A percentile compares a stretch with the other conserved stretches of the same genome.
These are phyloP conservation scores for Phaffomyces opuntiae DNA, from an alignment of 805 yeast species.

Conservation along the genomic window DNA sequence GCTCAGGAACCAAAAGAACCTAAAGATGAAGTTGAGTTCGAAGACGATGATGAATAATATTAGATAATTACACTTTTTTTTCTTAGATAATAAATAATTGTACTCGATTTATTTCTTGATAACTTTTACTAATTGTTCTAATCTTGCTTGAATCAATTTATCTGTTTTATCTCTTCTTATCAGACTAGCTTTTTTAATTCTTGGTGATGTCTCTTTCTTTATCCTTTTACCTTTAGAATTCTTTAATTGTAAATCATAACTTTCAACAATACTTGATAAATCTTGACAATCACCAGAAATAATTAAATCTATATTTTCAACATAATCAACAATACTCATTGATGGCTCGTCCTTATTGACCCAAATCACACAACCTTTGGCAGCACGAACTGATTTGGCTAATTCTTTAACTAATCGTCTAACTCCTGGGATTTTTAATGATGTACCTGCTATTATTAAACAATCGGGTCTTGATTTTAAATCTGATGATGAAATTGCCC, in stretches of 20 bases:
- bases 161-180: constrained; percentile 9
- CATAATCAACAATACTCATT: constrained; percentile 39
- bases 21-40: constrained; percentile 62
- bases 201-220: not conserved
- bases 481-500: constrained; percentile 65
- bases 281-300: constrained; percentile 63
- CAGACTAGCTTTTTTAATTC: constrained; percentile 7
- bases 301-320: constrained; percentile 49
- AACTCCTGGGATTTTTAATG: constrained; percentile 75
- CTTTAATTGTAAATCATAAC: constrained; percentile 13
- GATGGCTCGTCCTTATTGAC: constrained; percentile 51
- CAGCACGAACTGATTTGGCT: constrained; percentile 47
- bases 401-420: constrained; percentile 53
- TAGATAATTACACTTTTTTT: no score
- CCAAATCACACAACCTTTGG: constrained; percentile 57
- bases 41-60: constrained; percentile 37
- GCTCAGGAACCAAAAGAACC: constrained; percentile 97
- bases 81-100: not conserved
- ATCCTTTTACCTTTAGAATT: not conserved
- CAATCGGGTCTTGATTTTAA: constrained; percentile 65
- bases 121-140: constrained; percentile 17
- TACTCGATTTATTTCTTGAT: constrained; percentile 7
- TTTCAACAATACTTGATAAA: constrained; percentile 32
- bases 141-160: constrained; percentile 16
- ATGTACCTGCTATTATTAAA: constrained; percentile 75